These are phyloP conservation scores for Pseudogymnoascus sp. DNA, from an alignment of 2,329 filamentous ascomycete species.

Conservation along the genomic window DNA sequence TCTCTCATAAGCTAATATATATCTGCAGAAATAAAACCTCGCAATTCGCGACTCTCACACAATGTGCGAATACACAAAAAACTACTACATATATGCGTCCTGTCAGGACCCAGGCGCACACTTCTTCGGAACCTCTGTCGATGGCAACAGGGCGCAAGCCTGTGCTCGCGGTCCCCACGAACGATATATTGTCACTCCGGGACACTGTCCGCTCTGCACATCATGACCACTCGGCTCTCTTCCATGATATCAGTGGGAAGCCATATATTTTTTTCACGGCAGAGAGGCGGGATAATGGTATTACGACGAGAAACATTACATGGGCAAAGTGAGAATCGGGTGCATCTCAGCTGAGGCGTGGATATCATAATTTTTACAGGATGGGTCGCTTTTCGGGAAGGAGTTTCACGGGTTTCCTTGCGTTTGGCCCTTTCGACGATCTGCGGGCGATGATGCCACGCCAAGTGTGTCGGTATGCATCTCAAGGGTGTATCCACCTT, in stretches of 20 bases:
- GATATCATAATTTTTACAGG: constrained; percentile 2
- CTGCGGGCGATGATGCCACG: background rate
- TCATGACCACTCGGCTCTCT: background rate
- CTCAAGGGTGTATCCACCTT: background rate
- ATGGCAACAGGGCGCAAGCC: constrained; percentile 52
- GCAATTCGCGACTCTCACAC: constrained; percentile 16
- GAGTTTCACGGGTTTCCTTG: background rate
- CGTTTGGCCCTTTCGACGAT: background rate
- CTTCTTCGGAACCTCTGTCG: constrained; percentile 63
- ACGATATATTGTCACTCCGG: constrained; percentile 63
- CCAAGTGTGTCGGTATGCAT: constrained; percentile 2
- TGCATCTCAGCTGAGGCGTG: constrained; percentile 1
- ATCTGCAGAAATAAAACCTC: constrained; percentile 1
- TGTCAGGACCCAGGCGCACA: constrained; percentile 63
- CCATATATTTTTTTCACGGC: background rate
- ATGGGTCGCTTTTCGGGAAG: background rate
- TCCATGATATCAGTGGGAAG: background rate
- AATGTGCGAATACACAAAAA: constrained; percentile 60
- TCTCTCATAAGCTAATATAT: background rate
- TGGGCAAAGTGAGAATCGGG: background rate
- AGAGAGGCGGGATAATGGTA: background rate
- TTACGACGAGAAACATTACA: background rate
- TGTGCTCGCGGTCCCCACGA: constrained; percentile 64
- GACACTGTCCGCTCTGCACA: constrained; percentile 50
- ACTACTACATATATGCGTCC: constrained; percentile 69